Evolutionary conservation across 2,329 filamentous ascomycete genomes (phyloP).

Genomic region (Scortechinia acanthostroma): DNA sequence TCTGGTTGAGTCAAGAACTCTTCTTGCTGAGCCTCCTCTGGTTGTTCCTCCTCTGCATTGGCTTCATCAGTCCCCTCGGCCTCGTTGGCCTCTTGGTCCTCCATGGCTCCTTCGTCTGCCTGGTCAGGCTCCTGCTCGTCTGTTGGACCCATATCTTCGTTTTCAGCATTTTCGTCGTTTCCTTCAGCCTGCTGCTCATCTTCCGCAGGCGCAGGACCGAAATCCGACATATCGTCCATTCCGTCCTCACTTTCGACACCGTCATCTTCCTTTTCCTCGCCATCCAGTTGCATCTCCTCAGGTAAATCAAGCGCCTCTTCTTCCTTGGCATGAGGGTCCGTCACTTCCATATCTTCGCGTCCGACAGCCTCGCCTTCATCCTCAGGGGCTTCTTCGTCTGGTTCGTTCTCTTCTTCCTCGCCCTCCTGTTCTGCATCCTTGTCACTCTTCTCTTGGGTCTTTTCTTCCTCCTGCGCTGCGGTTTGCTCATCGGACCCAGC

Average conservation of each 20-base stretch:
- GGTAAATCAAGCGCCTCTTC: conserved; percentile 77
- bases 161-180: conserved; percentile 29
- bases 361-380: conserved; percentile 46
- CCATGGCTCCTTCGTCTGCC: conserved; percentile 23
- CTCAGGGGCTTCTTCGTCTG: conserved; percentile 55
- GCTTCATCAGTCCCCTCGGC: conserved; percentile 36
- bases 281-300: conserved; percentile 80
- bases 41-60: conserved; percentile 57
- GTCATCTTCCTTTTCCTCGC: conserved; percentile 44
- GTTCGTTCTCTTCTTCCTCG: conserved; percentile 39
- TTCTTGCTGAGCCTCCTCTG: conserved; percentile 47
- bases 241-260: no score
- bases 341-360: conserved; percentile 47
- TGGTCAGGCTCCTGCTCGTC: neutral
- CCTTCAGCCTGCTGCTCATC: conserved; percentile 14
- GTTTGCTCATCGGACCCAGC: conserved; percentile 39
- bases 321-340: conserved; percentile 73
- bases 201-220: conserved; percentile 22
- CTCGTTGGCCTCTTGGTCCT: conserved; percentile 16
- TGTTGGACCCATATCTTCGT: conserved; percentile 16
- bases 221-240: conserved; percentile 25
- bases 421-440: conserved; percentile 28
- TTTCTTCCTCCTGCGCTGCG: conserved; percentile 65
- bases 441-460: conserved; percentile 56
- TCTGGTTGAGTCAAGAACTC: conserved; percentile 44